These are phyloP conservation scores for Collybia mongolica DNA, from an alignment of 768 basidiomycete species.

Conservation along the genomic window DNA sequence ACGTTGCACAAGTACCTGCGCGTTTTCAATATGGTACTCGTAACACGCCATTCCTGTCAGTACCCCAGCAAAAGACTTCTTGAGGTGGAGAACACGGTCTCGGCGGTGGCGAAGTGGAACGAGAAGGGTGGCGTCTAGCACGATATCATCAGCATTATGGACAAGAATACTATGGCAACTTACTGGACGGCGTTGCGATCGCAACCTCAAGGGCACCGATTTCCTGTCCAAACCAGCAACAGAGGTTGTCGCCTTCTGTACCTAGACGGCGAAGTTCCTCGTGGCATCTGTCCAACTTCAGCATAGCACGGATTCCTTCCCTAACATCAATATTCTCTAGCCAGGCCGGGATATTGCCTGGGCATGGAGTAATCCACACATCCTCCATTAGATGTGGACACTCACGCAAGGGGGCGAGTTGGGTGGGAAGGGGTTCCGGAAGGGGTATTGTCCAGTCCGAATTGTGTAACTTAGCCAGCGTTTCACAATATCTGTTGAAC, in stretches of 20 bases:
- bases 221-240: slow-evolving; percentile 1
- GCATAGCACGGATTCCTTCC: slow-evolving; percentile 16
- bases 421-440: slow-evolving; percentile 25
- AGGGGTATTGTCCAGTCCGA: slow-evolving; percentile 28
- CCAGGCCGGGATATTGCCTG: slow-evolving; percentile 23
- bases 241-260: slow-evolving; percentile 18
- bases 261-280: slow-evolving; percentile 17
- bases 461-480: slow-evolving; percentile 12
- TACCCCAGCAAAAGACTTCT: no score
- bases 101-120: no score
- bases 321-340: slow-evolving; percentile 23
- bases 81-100: no score
- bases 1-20: no score
- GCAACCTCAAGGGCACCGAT: neutral
- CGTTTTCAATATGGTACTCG: no score
- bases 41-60: no score
- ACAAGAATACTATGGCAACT: neutral
- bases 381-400: slow-evolving; percentile 29
- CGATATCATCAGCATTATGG: no score
- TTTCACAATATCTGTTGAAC: slow-evolving; percentile 26
- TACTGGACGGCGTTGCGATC: slow-evolving; percentile 3
- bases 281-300: slow-evolving; percentile 10
- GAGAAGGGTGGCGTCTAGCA: no score
- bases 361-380: slow-evolving; percentile 26
- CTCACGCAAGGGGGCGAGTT: slow-evolving; percentile 21